Evolutionary conservation across 1,284 basidiomycete species (phyloP).

Genomic region (Moniliophthora roreri): DNA sequence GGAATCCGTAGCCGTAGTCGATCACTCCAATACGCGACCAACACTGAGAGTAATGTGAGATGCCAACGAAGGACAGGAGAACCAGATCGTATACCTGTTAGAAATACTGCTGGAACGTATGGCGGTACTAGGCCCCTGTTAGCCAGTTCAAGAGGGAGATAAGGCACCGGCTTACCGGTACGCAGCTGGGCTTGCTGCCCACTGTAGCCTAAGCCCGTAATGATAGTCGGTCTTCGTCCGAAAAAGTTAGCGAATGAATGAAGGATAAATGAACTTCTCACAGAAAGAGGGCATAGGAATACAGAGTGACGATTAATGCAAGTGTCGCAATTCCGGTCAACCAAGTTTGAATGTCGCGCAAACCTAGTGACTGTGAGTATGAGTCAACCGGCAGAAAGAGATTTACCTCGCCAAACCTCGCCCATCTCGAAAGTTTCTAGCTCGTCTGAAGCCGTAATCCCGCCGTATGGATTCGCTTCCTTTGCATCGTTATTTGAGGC

Average conservation of each 20-base stretch:
- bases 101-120: constrained; percentile 54
- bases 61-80: neutral
- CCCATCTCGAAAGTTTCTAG: constrained; percentile 54
- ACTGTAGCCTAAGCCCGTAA: constrained; percentile 51
- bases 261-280: constrained; percentile 25
- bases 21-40: constrained; percentile 52
- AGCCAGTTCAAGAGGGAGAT: neutral
- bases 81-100: constrained; percentile 43
- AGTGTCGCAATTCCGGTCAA: constrained; percentile 54
- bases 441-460: constrained; percentile 28
- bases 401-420: constrained; percentile 51
- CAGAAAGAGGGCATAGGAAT: constrained; percentile 62
- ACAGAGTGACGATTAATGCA: constrained; percentile 53
- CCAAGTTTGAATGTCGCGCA: constrained; percentile 57
- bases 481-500: neutral
- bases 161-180: constrained; percentile 37
- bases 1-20: constrained; percentile 55
- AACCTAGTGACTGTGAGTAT: constrained; percentile 28
- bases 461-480: too few species aligned
- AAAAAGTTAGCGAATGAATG: neutral
- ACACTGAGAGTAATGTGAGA: constrained; percentile 27
- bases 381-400: constrained; percentile 45
- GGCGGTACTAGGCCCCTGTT: constrained; percentile 45
- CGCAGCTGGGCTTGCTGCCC: constrained; percentile 53
- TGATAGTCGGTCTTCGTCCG: constrained; percentile 49